phyloP scores from a whole-genome alignment of 1,139 yeast species.

The Nakaseomyces sp. region DNA sequence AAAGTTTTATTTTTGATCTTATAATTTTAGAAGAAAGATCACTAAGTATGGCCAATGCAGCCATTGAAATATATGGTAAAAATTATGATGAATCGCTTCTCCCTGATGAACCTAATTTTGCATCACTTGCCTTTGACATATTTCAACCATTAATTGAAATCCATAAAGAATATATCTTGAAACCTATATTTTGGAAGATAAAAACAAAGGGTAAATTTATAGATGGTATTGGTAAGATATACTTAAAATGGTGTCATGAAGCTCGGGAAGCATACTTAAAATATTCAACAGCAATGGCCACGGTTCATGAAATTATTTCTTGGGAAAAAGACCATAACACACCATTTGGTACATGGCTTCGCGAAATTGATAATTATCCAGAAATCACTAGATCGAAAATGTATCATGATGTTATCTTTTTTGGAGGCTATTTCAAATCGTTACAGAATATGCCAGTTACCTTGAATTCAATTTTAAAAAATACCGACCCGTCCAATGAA shows the following conservation, averaged over 20 bases:
- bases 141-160: conserved; percentile 53
- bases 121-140: conserved; percentile 51
- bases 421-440: conserved; percentile 70
- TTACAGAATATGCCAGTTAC: conserved; percentile 65
- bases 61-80: conserved; percentile 49
- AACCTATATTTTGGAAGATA: conserved; percentile 45
- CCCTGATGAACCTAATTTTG: conserved; percentile 46
- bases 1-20: conserved; percentile 70
- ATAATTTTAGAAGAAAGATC: conserved; percentile 70
- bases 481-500: conserved; percentile 43
- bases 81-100: conserved; percentile 38
- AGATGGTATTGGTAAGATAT: conserved; percentile 54
- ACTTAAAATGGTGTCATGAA: conserved; percentile 55
- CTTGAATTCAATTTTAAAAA: conserved; percentile 47
- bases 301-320: conserved; percentile 46
- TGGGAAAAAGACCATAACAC: conserved; percentile 43
- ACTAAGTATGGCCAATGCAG: conserved; percentile 57
- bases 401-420: conserved; percentile 52
- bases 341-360: conserved; percentile 44
- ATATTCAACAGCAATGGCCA: conserved; percentile 50
- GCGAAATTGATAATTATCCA: conserved; percentile 38
- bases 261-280: conserved; percentile 48
- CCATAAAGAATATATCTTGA: conserved; percentile 48
- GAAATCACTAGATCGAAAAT: conserved; percentile 36
- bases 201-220: conserved; percentile 59